Evolutionary conservation across 345 rosid species (phyloP).

Genomic region (Mangifera indica): DNA sequence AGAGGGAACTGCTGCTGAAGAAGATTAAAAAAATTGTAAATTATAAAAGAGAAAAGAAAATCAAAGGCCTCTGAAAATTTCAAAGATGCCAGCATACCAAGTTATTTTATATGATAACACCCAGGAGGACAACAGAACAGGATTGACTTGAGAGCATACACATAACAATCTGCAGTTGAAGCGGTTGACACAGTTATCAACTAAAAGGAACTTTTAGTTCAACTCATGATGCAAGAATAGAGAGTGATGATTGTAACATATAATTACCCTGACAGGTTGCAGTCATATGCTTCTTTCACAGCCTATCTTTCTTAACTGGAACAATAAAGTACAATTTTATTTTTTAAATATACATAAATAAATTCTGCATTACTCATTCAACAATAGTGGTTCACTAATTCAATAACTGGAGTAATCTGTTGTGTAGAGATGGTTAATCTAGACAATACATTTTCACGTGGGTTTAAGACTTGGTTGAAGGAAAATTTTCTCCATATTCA

Average conservation of each 20-base stretch:
- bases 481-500: neutral
- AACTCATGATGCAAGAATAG: neutral
- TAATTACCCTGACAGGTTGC: neutral
- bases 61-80: neutral
- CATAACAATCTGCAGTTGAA: constrained; percentile 57
- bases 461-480: neutral
- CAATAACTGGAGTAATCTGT: neutral
- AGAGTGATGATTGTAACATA: neutral
- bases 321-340: neutral
- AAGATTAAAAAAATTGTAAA: constrained; percentile 1
- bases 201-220: neutral
- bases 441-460: neutral
- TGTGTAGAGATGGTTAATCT: neutral
- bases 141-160: constrained; percentile 81
- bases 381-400: neutral
- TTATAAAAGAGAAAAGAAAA: neutral
- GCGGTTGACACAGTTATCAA: constrained; percentile 15
- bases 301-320: neutral
- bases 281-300: neutral
- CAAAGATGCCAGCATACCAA: constrained; percentile 48
- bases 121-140: constrained; percentile 64
- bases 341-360: neutral
- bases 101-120: constrained; percentile 67
- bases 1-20: constrained; percentile 71
- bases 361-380: neutral